Base-by-base conservation (phyloP, 345 rosid genomes). In the Litchi chinensis region DNA sequence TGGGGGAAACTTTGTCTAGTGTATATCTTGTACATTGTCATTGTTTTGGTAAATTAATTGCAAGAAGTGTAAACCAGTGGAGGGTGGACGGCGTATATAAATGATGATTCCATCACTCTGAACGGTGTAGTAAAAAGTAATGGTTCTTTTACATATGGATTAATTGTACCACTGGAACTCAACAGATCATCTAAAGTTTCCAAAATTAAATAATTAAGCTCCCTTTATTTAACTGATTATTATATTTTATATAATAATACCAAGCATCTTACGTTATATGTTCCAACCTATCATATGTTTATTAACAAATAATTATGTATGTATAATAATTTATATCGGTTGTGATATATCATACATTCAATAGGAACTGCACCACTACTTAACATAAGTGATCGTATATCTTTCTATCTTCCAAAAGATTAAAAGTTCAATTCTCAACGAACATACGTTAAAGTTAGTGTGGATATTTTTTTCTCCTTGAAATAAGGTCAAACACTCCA, bases 11-110 rank as follows among this genome's bases (percentile, higher is more conserved):
- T 60, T 68, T 72, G 41, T 10, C 52, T 10, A n/a, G 62, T 74
- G 70, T 77, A 74, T 79, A 81, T 69, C 15, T 70, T 77, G 80
- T 84, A 65, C 54, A 75, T 68, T 15, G 18, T 41, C 43, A 40
- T 59, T 50, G 54, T 60, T 73, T 24, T 50, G 56, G 56, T 50
- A 13, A 50, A 32, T 32, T 32, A 32, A 1, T 32, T 32, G 37
- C 4, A 32, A 32, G 37, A 32, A 2, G 37, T 32, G 37, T 32
- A 32, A 32, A 50, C 56, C 15, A 12, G 16, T 19, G 50, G 12
- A 32, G 37, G 52, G 8, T 73, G 66, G 66, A 41, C 57, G 44
- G 32, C 24, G 26, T 52, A 71, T 6, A 19, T 18, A 24, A 5
- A 72, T 72, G 28, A 59, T 39, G 19, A 32, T 73, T 41, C 40